Percentiles rank a stretch among this genome's conserved stretches.
These are phyloP conservation scores for Nicotiana obtusifolia DNA, from an alignment of 257 asterid species.

Conservation along the genomic window DNA sequence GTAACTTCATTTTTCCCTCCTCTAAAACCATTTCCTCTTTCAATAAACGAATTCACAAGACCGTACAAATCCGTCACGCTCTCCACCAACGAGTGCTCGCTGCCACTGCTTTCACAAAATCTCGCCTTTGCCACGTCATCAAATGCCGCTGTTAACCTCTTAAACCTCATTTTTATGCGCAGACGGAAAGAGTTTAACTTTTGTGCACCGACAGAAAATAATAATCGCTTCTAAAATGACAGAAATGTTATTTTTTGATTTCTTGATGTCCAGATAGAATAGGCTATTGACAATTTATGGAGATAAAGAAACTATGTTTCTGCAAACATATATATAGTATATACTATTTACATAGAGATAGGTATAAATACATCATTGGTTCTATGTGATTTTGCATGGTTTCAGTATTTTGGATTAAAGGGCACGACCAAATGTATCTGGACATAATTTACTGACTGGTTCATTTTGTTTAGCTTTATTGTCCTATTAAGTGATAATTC, in stretches of 20 bases:
- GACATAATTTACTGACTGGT: neutral
- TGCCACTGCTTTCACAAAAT: slow-evolving; percentile 67
- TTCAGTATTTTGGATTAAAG: neutral
- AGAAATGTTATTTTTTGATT: neutral
- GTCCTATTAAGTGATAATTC: neutral
- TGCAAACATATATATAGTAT: neutral
- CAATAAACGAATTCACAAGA: slow-evolving; percentile 63
- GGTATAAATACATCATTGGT: neutral
- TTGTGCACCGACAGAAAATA: neutral
- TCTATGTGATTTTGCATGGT: neutral
- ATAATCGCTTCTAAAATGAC: too few species aligned
- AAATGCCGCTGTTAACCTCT: slow-evolving; percentile 53
- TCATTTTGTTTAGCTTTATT: neutral
- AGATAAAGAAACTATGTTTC: neutral
- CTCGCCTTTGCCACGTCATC: slow-evolving; percentile 44
- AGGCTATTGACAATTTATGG: neutral
- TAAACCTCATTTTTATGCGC: slow-evolving; percentile 20
- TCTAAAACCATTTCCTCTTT: slow-evolving; percentile 12
- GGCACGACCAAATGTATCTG: neutral
- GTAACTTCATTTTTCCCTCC: neutral
- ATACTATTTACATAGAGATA: neutral
- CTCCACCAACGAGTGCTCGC: slow-evolving; percentile 45
- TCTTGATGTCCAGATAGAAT: neutral
- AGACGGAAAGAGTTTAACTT: neutral
- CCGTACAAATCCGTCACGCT: slow-evolving; percentile 41